Base-by-base conservation (phyloP, 2,329 filamentous ascomycete genomes). In the Helicocarpus griseus region DNA sequence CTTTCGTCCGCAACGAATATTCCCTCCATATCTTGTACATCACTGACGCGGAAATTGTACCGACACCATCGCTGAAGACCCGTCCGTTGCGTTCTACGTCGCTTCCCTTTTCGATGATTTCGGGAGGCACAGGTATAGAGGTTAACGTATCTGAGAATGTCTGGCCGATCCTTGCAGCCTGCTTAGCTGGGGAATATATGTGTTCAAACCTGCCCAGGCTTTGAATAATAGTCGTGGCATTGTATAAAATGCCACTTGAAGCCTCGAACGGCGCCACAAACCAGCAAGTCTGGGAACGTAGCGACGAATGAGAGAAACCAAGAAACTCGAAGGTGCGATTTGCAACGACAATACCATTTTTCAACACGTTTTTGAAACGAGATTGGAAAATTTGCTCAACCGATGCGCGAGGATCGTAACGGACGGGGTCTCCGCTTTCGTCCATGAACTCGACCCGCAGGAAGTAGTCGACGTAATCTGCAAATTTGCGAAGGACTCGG, bases 51-150 rank as follows among this genome's bases (percentile, higher is more conserved):
- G 87, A 91, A 4, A 93, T 79, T 0, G 81, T 88, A 0, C 88
- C 88, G 1, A 87, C 84, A 1, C 88, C 88, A 61, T 93, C 88
- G 54, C 85, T 89, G 63, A 93, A 94, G 0, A 83, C 75, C 4
- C 82, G 76, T 0, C 66, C 70, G n/a, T 77, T 65, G 60, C 49
- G 68, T 67, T 31, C 66, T 28, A 64, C 55, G 52, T 67, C 62
- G 1, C 61, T 46, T 2, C 65, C 62, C 5, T 64, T 58, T 11
- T 46, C 47, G 31, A 39, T 33, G 17, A 64, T 58, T 17, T 58
- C 56, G 4, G 53, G 57, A 19, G 61, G 59, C 13, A 84, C 65
- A 0, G 74, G 64, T 0, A 90, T 69, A 0, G 85, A 79, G 39
- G 75, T 82, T 1, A 80, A 80, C 0, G 87, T 90, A 57, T 91